Percentiles rank a stretch among this genome's conserved stretches.
Evolutionary conservation across 495 filamentous ascomycete species (phyloP).

Genomic region (Neurospora sp.): DNA sequence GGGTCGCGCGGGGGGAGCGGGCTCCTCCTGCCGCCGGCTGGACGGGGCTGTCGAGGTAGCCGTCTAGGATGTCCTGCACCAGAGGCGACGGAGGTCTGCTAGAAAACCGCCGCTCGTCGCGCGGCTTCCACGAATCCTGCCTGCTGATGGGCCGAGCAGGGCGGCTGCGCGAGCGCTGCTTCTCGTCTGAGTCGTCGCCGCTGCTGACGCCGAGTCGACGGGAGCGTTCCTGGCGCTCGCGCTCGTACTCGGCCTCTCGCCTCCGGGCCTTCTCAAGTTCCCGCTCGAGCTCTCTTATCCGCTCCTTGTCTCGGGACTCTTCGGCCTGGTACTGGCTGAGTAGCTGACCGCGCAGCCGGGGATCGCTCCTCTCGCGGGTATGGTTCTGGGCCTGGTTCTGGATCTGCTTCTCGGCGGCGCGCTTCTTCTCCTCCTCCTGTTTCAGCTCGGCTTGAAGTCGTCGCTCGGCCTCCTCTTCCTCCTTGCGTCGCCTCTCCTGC

Average conservation of each 20-base stretch:
- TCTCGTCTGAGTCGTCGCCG: constrained; percentile 29
- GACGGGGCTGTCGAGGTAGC: background rate
- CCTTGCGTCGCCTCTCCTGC: constrained; percentile 72
- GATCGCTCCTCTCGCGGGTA: constrained; percentile 49
- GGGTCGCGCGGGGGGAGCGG: constrained; percentile 5
- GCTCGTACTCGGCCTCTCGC: constrained; percentile 75
- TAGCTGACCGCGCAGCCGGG: constrained; percentile 69
- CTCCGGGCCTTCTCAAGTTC: constrained; percentile 80
- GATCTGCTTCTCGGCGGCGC: constrained; percentile 63
- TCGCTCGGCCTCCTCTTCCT: constrained; percentile 72
- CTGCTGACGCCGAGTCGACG: constrained; percentile 24
- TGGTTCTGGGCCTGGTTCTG: constrained; percentile 56
- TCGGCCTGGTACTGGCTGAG: constrained; percentile 77
- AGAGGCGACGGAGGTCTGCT: background rate
- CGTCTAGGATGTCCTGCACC: background rate
- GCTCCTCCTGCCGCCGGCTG: background rate
- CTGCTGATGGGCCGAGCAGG: constrained; percentile 44
- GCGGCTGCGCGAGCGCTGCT: constrained; percentile 32
- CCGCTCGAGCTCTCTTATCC: constrained; percentile 73
- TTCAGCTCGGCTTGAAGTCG: constrained; percentile 30
- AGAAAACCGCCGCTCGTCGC: constrained; percentile 48
- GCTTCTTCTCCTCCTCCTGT: constrained; percentile 65
- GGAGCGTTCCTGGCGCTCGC: constrained; percentile 57
- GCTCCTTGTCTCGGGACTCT: constrained; percentile 30
- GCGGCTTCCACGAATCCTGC: constrained; percentile 55